Percentiles rank a stretch among this genome's conserved stretches.
phyloP scores from a whole-genome alignment of 2,329 filamentous ascomycete species.

The Pseudocercospora macadamiae region DNA sequence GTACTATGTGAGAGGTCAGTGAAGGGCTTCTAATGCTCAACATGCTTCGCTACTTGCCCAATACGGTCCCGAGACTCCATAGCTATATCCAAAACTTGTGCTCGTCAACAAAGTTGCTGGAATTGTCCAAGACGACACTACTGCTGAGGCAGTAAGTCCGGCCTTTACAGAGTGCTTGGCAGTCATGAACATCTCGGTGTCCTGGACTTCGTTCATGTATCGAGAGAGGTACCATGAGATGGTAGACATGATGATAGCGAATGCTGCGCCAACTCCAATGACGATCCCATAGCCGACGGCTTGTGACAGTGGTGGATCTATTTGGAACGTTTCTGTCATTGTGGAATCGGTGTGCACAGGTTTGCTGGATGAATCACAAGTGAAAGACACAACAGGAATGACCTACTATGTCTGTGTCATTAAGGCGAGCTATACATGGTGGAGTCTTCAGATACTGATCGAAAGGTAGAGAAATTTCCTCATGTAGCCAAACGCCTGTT shows the following conservation, averaged over 20 bases:
- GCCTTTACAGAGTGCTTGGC: slow-evolving; percentile 85
- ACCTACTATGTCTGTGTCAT: too few relatives aligned
- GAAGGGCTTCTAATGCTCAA: not conserved
- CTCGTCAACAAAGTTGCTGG: slow-evolving; percentile 41
- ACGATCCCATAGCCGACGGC: slow-evolving; percentile 68
- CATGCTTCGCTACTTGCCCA: slow-evolving; percentile 5
- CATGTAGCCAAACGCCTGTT: too few relatives aligned
- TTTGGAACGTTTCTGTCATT: slow-evolving; percentile 20
- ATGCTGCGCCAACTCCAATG: slow-evolving; percentile 67
- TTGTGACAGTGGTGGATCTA: slow-evolving; percentile 48
- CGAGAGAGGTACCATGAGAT: slow-evolving; percentile 33
- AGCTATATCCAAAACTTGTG: slow-evolving; percentile 46
- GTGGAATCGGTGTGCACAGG: too few relatives aligned
- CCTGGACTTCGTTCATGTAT: slow-evolving; percentile 69
- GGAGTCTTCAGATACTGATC: too few relatives aligned
- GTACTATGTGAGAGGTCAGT: not conserved
- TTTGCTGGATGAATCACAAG: too few relatives aligned
- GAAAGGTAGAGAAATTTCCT: too few relatives aligned
- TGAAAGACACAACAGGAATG: too few relatives aligned
- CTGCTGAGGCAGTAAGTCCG: slow-evolving; percentile 79
- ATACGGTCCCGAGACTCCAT: slow-evolving; percentile 54
- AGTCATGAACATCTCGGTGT: slow-evolving; percentile 88
- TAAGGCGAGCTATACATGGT: too few relatives aligned
- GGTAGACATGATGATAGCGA: slow-evolving; percentile 63
- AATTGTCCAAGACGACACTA: slow-evolving; percentile 88